phyloP scores from a whole-genome alignment of 257 asterid genomes.

The Petunia secreta region DNA sequence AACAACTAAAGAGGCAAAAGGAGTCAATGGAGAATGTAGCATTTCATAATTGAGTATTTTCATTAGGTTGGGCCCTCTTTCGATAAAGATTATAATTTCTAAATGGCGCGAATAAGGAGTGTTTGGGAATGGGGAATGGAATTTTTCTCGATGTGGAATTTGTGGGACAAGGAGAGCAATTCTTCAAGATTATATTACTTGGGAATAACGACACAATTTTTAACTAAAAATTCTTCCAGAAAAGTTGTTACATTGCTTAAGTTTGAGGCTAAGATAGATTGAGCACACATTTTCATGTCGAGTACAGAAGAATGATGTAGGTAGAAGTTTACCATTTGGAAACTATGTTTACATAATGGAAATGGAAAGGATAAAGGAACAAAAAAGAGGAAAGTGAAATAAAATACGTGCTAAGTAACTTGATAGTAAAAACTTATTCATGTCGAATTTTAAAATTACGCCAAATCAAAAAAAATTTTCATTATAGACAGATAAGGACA shows the following conservation, averaged over 20 bases:
- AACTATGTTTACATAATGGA: too few relatives aligned
- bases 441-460: too few relatives aligned
- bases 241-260: not conserved
- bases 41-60: constrained; percentile 1
- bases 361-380: too few relatives aligned
- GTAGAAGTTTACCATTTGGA: not conserved
- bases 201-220: not conserved
- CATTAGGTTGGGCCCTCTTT: not conserved
- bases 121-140: not conserved
- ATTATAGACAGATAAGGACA: not conserved
- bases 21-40: not conserved
- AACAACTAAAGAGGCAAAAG: not conserved
- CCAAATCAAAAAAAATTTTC: too few relatives aligned
- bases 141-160: not conserved
- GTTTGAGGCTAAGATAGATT: not conserved
- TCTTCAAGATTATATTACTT: not conserved
- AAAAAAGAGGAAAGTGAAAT: too few relatives aligned
- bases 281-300: not conserved
- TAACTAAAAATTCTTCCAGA: not conserved
- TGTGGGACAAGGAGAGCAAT: not conserved
- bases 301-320: not conserved
- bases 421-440: too few relatives aligned
- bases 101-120: not conserved
- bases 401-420: too few relatives aligned
- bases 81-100: not conserved